Evolutionary conservation across 2,329 filamentous ascomycete genomes (phyloP), one percentile per base, ranked within the genome.

Genomic region (Colletotrichum tofieldiae): DNA sequence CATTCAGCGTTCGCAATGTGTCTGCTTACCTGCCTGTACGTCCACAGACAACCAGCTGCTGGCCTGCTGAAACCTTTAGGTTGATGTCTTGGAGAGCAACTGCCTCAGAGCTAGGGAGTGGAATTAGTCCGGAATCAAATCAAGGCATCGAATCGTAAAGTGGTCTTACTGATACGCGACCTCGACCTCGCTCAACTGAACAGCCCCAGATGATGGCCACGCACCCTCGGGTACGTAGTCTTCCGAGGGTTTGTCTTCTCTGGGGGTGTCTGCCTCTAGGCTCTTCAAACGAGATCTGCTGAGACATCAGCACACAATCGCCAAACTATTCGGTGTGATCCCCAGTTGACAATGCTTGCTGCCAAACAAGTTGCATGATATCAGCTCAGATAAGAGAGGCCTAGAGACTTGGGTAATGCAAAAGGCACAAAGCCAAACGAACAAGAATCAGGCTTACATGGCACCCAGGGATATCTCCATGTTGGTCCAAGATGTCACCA

Each of bases 201-300:
- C 78, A 1, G 47, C 74, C 0, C 82, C 82, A 1, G 73, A 55
- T 1, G 65, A 45, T 0, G 82, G 82, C 83, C 83, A 85, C 3
- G 76, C 71, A 2, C 74, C 59, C 1, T 76, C 75, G 1, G 79
- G 75, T 4, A 56, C 20, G 5, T 71, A 49, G 14, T 70, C 73
- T 47, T 79, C 77, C 2, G 67, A 59, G 7, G 75, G 75, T 0
- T 73, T 64, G n/a, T 79, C 75, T 75, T 82, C 81, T 2, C 75
- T 64, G 18, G 75, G 73, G 0, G 79, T 78, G 0, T 75, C 73
- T 11, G 74, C 62, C 9, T 74, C 77, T 37, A 82, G 81, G n/a
- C 63, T 76, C 65, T 74, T 77, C 61, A 80, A 71, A 1, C 78
- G 76, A 8, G 77, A 73, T 7, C 68, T 71, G 16, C 12, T n/a